phyloP scores from a whole-genome alignment of 2,329 filamentous ascomycete species.

The Lecanicillium sp. region DNA sequence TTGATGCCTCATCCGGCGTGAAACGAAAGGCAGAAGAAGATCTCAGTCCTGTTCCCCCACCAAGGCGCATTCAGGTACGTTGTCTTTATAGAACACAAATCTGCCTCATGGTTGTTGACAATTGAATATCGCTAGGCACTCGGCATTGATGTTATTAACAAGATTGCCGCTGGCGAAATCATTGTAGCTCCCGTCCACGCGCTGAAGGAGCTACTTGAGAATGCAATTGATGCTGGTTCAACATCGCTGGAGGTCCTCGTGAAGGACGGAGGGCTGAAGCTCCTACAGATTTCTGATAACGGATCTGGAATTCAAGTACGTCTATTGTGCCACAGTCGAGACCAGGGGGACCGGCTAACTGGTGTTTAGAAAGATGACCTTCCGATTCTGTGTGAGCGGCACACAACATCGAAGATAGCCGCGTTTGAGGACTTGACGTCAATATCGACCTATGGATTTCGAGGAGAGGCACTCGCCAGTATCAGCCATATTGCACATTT shows the following conservation, averaged over 20 bases:
- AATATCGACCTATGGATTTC: slow-evolving; percentile 95
- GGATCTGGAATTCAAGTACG: slow-evolving; percentile 87
- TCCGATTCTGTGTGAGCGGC: slow-evolving; percentile 85
- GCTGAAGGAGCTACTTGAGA: slow-evolving; percentile 93
- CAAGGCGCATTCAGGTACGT: slow-evolving; percentile 41
- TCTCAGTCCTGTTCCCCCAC: slow-evolving; percentile 28
- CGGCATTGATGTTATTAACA: slow-evolving; percentile 91
- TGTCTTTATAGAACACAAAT: too few species aligned
- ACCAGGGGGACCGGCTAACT: slow-evolving; percentile 14
- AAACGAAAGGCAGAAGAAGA: slow-evolving; percentile 42
- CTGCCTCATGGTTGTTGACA: too few species aligned
- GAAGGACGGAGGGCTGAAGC: slow-evolving; percentile 90
- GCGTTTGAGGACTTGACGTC: slow-evolving; percentile 84
- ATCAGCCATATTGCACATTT: slow-evolving; percentile 98
- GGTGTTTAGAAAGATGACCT: slow-evolving; percentile 72
- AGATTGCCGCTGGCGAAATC: slow-evolving; percentile 96
- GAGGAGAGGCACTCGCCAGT: slow-evolving; percentile 90
- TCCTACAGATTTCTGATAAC: slow-evolving; percentile 96
- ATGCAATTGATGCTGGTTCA: slow-evolving; percentile 93
- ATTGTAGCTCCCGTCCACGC: slow-evolving; percentile 96
- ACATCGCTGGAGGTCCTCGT: slow-evolving; percentile 85
- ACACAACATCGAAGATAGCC: slow-evolving; percentile 94
- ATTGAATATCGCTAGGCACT: slow-evolving; percentile 66
- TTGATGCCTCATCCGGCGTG: slow-evolving; percentile 33
- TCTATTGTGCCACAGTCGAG: too few species aligned